Conservation (phyloP, 2,329 filamentous ascomycete species). For the Cyanodermella asteris region DNA sequence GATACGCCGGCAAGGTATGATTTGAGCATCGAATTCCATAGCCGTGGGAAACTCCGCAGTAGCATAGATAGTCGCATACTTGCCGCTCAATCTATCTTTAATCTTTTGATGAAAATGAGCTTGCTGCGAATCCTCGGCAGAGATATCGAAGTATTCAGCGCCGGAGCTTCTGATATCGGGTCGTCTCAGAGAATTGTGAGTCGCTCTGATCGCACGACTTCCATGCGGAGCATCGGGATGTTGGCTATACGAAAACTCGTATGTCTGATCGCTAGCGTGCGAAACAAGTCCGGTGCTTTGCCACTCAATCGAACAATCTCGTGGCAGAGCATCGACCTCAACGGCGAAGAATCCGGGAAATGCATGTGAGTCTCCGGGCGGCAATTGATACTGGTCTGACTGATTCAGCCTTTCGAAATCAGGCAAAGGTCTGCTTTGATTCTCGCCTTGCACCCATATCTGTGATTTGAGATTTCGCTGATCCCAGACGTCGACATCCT, state of each 20-base stretch:
- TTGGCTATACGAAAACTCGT: conserved; percentile 10
- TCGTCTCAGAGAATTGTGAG: neutral
- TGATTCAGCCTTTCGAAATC: conserved; percentile 10
- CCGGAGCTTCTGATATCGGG: neutral
- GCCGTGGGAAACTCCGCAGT: neutral
- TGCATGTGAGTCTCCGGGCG: conserved; percentile 10
- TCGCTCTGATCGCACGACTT: conserved; percentile 2
- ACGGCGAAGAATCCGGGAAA: conserved; percentile 49
- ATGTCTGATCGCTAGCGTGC: conserved; percentile 7
- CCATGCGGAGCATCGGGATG: conserved; percentile 2
- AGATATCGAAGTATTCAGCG: neutral
- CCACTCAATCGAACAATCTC: conserved; percentile 63
- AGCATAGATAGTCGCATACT: neutral
- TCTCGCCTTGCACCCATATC: no score
- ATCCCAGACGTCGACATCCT: conserved; percentile 45
- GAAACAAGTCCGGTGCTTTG: conserved; percentile 40
- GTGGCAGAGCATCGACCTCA: conserved; percentile 56
- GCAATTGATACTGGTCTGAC: no score
- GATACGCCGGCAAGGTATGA: conserved; percentile 20
- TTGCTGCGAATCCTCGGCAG: neutral
- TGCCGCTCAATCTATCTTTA: conserved; percentile 1
- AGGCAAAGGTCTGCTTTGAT: conserved; percentile 33
- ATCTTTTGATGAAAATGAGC: neutral
- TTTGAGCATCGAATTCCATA: conserved; percentile 11
- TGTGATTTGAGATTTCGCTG: conserved; percentile 26